A percentile compares a stretch with the other conserved stretches of the same genome.
These are phyloP conservation scores for Austroboletus novae-zelandiae DNA, from an alignment of 1,284 basidiomycete species.

Conservation along the genomic window DNA sequence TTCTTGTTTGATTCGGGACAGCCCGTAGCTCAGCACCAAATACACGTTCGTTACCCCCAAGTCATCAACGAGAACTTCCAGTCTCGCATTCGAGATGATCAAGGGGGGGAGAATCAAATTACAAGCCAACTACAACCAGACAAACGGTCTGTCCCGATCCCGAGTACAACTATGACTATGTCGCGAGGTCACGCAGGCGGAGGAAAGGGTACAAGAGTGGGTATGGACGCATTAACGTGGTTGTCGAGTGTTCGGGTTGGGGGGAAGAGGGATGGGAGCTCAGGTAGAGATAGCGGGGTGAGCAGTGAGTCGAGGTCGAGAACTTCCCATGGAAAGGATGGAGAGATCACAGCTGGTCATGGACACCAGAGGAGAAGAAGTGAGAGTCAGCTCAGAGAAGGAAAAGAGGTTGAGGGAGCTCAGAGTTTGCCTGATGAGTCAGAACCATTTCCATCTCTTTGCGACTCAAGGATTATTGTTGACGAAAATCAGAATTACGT, in stretches of 20 bases:
- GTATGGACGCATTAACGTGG: conserved; percentile 72
- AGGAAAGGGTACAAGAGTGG: conserved; percentile 52
- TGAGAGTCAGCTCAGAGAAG: conserved; percentile 45
- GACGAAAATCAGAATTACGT: conserved; percentile 61
- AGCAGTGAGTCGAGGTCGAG: conserved; percentile 38
- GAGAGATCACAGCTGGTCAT: conserved; percentile 13
- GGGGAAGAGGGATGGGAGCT: conserved; percentile 46
- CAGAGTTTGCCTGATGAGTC: conserved; percentile 80
- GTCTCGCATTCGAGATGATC: conserved; percentile 19
- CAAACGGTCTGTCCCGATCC: conserved; percentile 23
- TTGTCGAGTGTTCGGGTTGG: conserved; percentile 67
- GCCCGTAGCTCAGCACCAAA: conserved; percentile 14
- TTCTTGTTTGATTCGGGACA: conserved; percentile 22
- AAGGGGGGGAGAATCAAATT: conserved; percentile 15
- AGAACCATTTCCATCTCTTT: conserved; percentile 23
- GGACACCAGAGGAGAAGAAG: conserved; percentile 37
- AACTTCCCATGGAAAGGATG: conserved; percentile 24
- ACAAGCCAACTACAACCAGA: conserved; percentile 14
- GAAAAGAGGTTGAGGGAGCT: conserved; percentile 39
- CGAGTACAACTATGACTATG: conserved; percentile 34
- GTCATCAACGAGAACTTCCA: conserved; percentile 10
- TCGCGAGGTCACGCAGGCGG: conserved; percentile 61
- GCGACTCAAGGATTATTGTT: conserved; percentile 8
- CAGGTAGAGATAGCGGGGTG: conserved; percentile 49
- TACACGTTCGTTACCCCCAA: conserved; percentile 21